Base-by-base conservation (phyloP, 768 basidiomycete genomes). In the Termitomyces sp. region DNA sequence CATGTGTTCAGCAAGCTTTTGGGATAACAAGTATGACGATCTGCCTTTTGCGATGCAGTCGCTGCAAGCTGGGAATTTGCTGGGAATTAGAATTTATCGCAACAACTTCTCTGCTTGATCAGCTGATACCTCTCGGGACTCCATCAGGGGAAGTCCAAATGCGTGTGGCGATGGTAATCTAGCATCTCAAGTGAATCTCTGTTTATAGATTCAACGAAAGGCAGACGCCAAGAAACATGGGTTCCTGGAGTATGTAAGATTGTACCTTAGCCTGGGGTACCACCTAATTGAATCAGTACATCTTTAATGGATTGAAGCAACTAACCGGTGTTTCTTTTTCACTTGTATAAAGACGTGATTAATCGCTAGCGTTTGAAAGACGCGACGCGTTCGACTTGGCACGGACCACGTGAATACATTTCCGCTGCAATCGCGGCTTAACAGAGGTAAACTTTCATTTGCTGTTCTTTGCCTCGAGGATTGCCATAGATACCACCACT, bases 401-500 rank as follows among this genome's bases (percentile, higher is more conserved):
- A 26, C 24, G 18, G 16, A n/a, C 31, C 56, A 57, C 56, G 43
- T 59, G 57, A 47, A 48, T 20, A 13, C 26, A 58, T 51, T 50
- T 58, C 60, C 60, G 60, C 27, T 52, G 37, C 24, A 55, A 61
- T 52, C 60, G 56, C 48, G 53, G 16, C 44, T 34, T 51, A 61
- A 61, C 48, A 61, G 22, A 29, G 32, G 32, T 41, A 61, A 61
- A 57, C n/a, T 24, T 49, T 56, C 47, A 27, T 32, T 47, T 34
- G 46, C 55, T 56, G 43, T 42, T 49, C 39, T 41, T 42, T 9
- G 14, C 13, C 37, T 42, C 29, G 14, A 31, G 32, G 29, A 37
- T 39, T 27, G 24, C 49, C 48, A 57, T 50, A 51, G 56, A 57
- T 57, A 57, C 56, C n/a, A 22, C n/a, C 31, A 29, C 27, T 26